Conservation (phyloP, 2,329 filamentous ascomycete genomes). For the Cladosporium velox region DNA sequence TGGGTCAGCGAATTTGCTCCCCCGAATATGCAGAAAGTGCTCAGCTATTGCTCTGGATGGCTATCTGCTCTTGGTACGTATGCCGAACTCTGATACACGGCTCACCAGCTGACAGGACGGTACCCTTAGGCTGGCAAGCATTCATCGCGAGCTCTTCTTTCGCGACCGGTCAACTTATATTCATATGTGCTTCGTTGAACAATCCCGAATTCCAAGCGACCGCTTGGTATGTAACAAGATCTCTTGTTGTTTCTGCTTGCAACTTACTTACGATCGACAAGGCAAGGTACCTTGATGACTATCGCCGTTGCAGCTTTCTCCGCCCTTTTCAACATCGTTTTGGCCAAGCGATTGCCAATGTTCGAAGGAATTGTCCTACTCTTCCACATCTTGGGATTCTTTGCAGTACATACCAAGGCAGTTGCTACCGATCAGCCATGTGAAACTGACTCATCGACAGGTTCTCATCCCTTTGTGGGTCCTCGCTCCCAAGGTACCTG, state of each 20-base stretch:
- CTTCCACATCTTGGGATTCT: constrained; percentile 53
- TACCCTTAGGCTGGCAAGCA: constrained; percentile 19
- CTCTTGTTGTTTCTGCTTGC: background rate
- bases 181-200: background rate
- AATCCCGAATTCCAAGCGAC: background rate
- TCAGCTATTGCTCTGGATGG: constrained; percentile 25
- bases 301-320: constrained; percentile 37
- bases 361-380: constrained; percentile 51
- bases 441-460: constrained; percentile 27
- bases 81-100: too few species aligned
- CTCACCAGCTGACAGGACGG: too few species aligned
- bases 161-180: background rate
- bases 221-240: background rate
- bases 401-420: constrained; percentile 43
- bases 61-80: constrained; percentile 4
- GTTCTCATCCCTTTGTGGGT: constrained; percentile 45
- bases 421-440: too few species aligned
- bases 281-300: constrained; percentile 41
- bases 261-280: background rate
- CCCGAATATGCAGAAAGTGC: constrained; percentile 12
- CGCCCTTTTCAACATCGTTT: constrained; percentile 47
- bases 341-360: constrained; percentile 39
- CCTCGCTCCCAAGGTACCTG: constrained; percentile 29
- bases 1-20: constrained; percentile 27
- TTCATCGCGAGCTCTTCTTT: constrained; percentile 9